Conservation (phyloP, 1,284 basidiomycete species). For the Grifola frondosa region DNA sequence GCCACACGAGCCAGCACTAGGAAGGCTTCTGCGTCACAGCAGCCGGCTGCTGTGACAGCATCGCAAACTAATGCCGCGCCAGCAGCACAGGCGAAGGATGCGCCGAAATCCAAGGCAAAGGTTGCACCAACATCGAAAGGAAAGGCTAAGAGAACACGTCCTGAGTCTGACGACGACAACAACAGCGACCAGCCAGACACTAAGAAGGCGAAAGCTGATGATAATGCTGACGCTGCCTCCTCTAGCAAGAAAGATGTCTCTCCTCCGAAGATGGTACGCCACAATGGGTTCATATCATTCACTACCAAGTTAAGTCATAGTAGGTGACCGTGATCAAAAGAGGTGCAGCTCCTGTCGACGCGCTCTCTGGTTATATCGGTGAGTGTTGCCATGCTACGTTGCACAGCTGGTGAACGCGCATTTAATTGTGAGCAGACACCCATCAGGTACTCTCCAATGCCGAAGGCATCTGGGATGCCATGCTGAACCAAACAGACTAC, state of each 20-base stretch:
- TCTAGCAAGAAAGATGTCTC: conserved; percentile 23
- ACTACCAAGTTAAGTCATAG: neutral
- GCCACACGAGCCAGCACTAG: conserved; percentile 20
- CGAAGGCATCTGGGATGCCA: conserved; percentile 62
- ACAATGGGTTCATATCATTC: conserved; percentile 2
- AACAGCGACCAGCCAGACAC: conserved; percentile 13
- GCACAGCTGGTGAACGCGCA: neutral
- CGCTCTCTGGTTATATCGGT: conserved; percentile 48
- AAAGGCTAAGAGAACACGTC: conserved; percentile 28
- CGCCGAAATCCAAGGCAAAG: conserved; percentile 21
- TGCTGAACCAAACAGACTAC: conserved; percentile 68
- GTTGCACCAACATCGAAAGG: conserved; percentile 20
- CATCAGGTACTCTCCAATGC: conserved; percentile 54
- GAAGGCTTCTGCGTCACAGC: conserved; percentile 23
- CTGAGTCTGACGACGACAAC: conserved; percentile 24
- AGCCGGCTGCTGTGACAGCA: conserved; percentile 11
- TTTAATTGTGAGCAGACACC: conserved; percentile 31
- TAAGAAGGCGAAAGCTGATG: conserved; percentile 38
- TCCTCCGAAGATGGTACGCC: conserved; percentile 36
- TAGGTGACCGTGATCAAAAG: conserved; percentile 58
- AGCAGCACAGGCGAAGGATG: conserved; percentile 7
- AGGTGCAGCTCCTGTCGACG: conserved; percentile 62
- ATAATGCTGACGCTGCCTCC: conserved; percentile 16
- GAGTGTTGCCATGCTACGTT: conserved; percentile 26
- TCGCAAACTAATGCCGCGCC: conserved; percentile 11